Evolutionary conservation across 441 rosid species (phyloP), one percentile per base, ranked within the genome.

Genomic region (Bocquillonia castaneifolia): DNA sequence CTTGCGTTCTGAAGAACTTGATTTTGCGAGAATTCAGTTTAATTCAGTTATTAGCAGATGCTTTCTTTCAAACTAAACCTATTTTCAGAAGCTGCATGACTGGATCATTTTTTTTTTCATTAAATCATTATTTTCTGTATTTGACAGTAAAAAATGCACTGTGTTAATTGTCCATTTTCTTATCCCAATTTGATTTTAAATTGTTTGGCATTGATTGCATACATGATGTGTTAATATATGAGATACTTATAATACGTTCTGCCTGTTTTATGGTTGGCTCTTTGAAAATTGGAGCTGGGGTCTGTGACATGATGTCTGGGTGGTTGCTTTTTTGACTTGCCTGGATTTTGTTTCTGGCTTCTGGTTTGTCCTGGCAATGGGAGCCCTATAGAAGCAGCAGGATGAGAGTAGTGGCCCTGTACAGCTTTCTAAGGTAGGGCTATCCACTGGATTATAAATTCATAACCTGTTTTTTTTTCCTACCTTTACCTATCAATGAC

Each of bases 241-340:
- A 80, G 92, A 73, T 81, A 79, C 94, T 82, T 79, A 91, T 81
- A 73, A 57, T 89, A 76, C 79, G 77, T 83, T 80, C 79, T 88
- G 84, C 88, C 87, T 87, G 60, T 79, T 81, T 59, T 77, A 67
- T 82, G 83, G 73, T 76, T 82, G 98, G 93, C 96, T 88, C 96
- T 89, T 83, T 62, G 89, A 74, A 83, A 85, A 81, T 88, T 90
- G 93, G 99, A 94, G 97, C 99, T 86, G 92, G 88, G 90, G 83
- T 80, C 84, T 81, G 76, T 85, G 92, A 81, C 94, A 79, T 90
- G 87, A 74, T 84, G 73, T 75, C 83, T 74, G 88, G 94, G 69
- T 72, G 88, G 93, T 67, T 70, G 66, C 83, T 78, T 62, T 75
- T 69, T 84, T 75, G 76, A 66, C 74, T 84, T 91, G 83, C 84